A percentile compares a stretch with the other conserved stretches of the same genome.
phyloP scores from a whole-genome alignment of 2,329 filamentous ascomycete species.

The Microcera coccophila region DNA sequence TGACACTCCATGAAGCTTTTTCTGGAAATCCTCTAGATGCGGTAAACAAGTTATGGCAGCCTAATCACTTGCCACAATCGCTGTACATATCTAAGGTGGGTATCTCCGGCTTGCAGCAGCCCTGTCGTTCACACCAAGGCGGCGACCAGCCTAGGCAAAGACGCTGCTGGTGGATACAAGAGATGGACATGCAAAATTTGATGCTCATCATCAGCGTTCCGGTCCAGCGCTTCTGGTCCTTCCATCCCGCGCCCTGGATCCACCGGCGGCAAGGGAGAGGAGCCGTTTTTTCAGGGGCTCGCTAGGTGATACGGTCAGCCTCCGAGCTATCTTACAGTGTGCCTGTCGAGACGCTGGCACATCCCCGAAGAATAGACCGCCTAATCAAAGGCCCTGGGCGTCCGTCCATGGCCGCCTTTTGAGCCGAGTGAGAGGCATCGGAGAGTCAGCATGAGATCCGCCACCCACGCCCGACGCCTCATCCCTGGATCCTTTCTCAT shows the following conservation, averaged over 20 bases:
- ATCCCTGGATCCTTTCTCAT: too few species aligned
- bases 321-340: too few species aligned
- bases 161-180: constrained; percentile 9
- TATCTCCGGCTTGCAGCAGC: background rate
- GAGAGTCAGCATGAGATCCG: constrained; percentile 11
- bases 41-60: background rate
- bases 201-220: constrained; percentile 17
- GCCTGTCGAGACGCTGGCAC: background rate
- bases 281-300: constrained; percentile 15
- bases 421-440: constrained; percentile 18
- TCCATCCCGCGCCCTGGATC: constrained; percentile 15
- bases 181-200: constrained; percentile 12
- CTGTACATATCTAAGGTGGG: background rate
- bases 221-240: constrained; percentile 17
- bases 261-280: constrained; percentile 23
- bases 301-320: too few species aligned
- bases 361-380: background rate
- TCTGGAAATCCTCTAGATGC: background rate
- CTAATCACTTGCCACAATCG: background rate
- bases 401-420: constrained; percentile 19
- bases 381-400: background rate
- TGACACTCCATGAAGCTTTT: background rate
- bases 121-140: background rate
- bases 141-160: background rate
- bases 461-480: constrained; percentile 22